phyloP scores from a whole-genome alignment of 257 asterid species.

The Nicotiana paniculata region DNA sequence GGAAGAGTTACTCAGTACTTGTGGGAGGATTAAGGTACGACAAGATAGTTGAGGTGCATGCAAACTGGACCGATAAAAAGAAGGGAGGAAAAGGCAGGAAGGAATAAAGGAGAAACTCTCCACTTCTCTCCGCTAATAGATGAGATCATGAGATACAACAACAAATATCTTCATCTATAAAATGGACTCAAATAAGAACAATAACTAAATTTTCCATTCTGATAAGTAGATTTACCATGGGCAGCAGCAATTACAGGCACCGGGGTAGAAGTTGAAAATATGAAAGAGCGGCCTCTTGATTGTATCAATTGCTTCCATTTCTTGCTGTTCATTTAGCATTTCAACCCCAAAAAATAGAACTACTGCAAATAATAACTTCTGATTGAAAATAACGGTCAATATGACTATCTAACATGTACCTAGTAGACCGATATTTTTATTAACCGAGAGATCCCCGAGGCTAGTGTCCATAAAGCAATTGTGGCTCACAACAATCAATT shows the following conservation, averaged over 20 bases:
- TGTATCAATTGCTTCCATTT: slow-evolving; percentile 92
- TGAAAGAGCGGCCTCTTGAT: slow-evolving; percentile 94
- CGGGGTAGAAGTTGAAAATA: slow-evolving; percentile 91
- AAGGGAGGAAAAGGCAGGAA: background rate
- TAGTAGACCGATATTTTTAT: background rate
- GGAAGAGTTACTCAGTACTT: background rate
- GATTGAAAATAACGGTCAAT: background rate
- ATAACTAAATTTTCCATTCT: background rate
- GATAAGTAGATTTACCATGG: slow-evolving; percentile 40
- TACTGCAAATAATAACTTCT: background rate
- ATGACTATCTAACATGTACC: background rate
- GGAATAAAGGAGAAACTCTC: background rate
- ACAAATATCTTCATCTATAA: background rate
- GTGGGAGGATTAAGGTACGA: background rate
- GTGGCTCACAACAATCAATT: background rate
- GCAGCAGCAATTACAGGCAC: slow-evolving; percentile 97
- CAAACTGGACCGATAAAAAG: background rate
- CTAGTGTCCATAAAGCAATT: background rate
- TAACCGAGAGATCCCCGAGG: background rate
- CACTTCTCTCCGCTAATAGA: background rate
- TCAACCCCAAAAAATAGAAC: background rate
- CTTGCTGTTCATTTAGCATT: slow-evolving; percentile 53
- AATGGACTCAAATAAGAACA: background rate
- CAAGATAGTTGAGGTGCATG: background rate
- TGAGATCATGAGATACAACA: background rate